A percentile compares a stretch with the other conserved stretches of the same genome.
Evolutionary conservation across 2,329 filamentous ascomycete species (phyloP).

Genomic region (Chalaropsis thielavioides): DNA sequence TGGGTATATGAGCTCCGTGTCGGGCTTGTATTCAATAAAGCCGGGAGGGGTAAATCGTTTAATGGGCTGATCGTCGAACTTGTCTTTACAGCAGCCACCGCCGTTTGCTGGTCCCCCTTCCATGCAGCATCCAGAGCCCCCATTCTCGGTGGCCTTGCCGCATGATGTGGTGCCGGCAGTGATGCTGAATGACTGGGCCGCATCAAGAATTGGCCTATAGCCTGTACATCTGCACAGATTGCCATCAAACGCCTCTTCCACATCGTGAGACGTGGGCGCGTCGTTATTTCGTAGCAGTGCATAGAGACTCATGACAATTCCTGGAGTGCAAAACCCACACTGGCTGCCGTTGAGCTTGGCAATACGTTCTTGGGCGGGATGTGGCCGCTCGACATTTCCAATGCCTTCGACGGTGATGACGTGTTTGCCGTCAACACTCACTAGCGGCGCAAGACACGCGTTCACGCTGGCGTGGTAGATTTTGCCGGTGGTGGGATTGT

Average conservation of each 20-base stretch:
- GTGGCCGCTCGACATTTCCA: slow-evolving; percentile 70
- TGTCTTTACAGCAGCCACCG: slow-evolving; percentile 48
- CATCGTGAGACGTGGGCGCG: slow-evolving; percentile 60
- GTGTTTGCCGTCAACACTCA: slow-evolving; percentile 92
- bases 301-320: slow-evolving; percentile 96
- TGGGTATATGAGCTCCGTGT: slow-evolving; percentile 92
- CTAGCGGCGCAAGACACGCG: slow-evolving; percentile 82
- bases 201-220: slow-evolving; percentile 85
- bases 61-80: slow-evolving; percentile 35
- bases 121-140: slow-evolving; percentile 55
- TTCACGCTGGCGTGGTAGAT: slow-evolving; percentile 97
- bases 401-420: slow-evolving; percentile 97
- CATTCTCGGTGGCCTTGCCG: slow-evolving; percentile 32
- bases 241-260: slow-evolving; percentile 94
- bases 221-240: slow-evolving; percentile 94
- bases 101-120: slow-evolving; percentile 35
- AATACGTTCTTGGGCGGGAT: slow-evolving; percentile 81
- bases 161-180: slow-evolving; percentile 29
- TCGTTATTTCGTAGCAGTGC: slow-evolving; percentile 77
- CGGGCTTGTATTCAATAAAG: slow-evolving; percentile 86
- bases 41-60: slow-evolving; percentile 70
- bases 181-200: slow-evolving; percentile 73
- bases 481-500: slow-evolving; percentile 79
- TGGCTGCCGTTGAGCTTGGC: slow-evolving; percentile 86
- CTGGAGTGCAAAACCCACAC: slow-evolving; percentile 88